Evolutionary conservation across 495 filamentous ascomycete genomes (phyloP).

Genomic region (Staphylotrichum tortipilum): DNA sequence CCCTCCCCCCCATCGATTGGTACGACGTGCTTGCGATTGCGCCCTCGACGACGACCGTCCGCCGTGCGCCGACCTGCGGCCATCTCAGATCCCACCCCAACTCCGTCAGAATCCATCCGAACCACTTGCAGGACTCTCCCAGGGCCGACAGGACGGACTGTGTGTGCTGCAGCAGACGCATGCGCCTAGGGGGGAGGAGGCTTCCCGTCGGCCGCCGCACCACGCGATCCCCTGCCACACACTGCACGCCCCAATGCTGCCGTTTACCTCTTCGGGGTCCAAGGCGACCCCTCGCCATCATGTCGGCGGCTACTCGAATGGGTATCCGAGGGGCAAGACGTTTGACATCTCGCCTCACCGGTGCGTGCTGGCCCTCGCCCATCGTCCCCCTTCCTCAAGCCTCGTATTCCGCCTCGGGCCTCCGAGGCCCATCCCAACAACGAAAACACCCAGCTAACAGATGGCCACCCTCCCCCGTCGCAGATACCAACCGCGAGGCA

Average conservation of each 20-base stretch:
- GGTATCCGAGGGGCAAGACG: conserved; percentile 59
- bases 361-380: conserved; percentile 38
- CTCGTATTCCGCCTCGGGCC: background rate
- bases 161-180: background rate
- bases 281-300: conserved; percentile 53
- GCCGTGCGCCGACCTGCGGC: conserved; percentile 22
- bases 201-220: conserved; percentile 6
- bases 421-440: too few species aligned
- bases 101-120: background rate
- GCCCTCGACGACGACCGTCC: conserved; percentile 7
- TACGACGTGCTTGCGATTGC: conserved; percentile 18
- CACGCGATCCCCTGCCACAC: conserved; percentile 5
- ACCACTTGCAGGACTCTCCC: background rate
- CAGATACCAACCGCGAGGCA: conserved; percentile 78
- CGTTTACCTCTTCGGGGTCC: conserved; percentile 36
- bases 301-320: conserved; percentile 64
- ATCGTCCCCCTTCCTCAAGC: background rate
- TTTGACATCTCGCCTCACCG: conserved; percentile 88
- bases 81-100: background rate
- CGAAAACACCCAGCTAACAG: too few species aligned
- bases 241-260: conserved; percentile 29
- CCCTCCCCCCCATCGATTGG: conserved; percentile 19
- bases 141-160: too few species aligned
- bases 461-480: background rate
- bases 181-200: conserved; percentile 7